Evolutionary conservation across 1,284 basidiomycete genomes (phyloP).

Genomic region (Moesziomyces parantarcticus): DNA sequence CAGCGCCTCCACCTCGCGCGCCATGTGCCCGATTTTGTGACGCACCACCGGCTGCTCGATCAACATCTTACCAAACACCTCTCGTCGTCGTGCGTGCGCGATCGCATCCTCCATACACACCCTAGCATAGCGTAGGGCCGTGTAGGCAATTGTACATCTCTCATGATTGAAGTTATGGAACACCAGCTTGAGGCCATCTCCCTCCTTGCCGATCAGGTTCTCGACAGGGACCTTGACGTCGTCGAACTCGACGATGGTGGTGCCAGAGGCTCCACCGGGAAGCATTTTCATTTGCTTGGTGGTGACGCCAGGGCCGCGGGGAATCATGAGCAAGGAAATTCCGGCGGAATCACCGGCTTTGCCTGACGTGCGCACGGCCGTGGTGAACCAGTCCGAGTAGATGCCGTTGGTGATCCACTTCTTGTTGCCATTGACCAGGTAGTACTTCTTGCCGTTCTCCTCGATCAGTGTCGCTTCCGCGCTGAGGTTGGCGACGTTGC

Average conservation of each 20-base stretch:
- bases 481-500: slow-evolving; percentile 67
- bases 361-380: slow-evolving; percentile 68
- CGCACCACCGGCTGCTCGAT: slow-evolving; percentile 63
- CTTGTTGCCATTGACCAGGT: slow-evolving; percentile 68
- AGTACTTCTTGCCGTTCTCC: slow-evolving; percentile 64
- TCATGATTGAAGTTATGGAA: slow-evolving; percentile 57
- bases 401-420: slow-evolving; percentile 68
- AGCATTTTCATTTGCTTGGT: slow-evolving; percentile 66
- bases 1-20: slow-evolving; percentile 58
- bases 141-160: slow-evolving; percentile 52
- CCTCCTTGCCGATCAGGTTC: slow-evolving; percentile 67
- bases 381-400: slow-evolving; percentile 64
- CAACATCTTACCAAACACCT: slow-evolving; percentile 56
- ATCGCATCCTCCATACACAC: slow-evolving; percentile 57
- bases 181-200: slow-evolving; percentile 51
- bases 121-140: slow-evolving; percentile 50
- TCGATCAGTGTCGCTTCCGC: slow-evolving; percentile 60
- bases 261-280: slow-evolving; percentile 63
- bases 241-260: slow-evolving; percentile 67
- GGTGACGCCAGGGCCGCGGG: slow-evolving; percentile 46
- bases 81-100: slow-evolving; percentile 45
- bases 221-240: slow-evolving; percentile 65
- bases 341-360: slow-evolving; percentile 67
- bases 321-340: slow-evolving; percentile 67
- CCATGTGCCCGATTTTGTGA: slow-evolving; percentile 62